A percentile compares a stretch with the other conserved stretches of the same genome.
These are phyloP conservation scores for Posidonia australis DNA, from an alignment of 106 monocot genomes.

Conservation along the genomic window DNA sequence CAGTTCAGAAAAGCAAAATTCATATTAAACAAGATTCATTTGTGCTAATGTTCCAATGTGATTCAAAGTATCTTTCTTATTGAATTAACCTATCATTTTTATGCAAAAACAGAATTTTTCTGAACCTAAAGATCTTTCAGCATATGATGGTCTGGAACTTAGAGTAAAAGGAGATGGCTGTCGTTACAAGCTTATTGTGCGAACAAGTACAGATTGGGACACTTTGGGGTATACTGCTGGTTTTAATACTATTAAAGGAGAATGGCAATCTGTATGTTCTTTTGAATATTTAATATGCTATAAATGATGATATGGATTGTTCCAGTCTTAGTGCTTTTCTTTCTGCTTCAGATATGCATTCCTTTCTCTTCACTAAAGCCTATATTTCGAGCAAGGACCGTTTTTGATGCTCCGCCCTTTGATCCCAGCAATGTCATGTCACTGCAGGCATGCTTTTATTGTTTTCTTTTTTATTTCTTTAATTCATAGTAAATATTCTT, in stretches of 20 bases:
- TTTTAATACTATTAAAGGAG: constrained; percentile 67
- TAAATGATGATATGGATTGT: not conserved
- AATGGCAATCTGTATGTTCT: constrained; percentile 74
- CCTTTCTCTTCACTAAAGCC: constrained; percentile 83
- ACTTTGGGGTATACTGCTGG: constrained; percentile 77
- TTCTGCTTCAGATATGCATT: constrained; percentile 52
- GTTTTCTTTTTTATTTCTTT: not conserved
- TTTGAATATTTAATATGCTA: not conserved
- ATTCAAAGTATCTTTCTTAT: not conserved
- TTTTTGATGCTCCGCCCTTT: constrained; percentile 67
- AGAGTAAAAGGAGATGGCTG: constrained; percentile 79
- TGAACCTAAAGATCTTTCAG: constrained; percentile 80
- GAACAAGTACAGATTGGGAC: constrained; percentile 86
- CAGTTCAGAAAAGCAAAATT: no score
- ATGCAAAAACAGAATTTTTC: constrained; percentile 62
- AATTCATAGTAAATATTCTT: not conserved
- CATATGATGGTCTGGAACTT: constrained; percentile 92
- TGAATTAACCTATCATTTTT: not conserved
- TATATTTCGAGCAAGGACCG: constrained; percentile 74
- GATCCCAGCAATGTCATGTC: constrained; percentile 65
- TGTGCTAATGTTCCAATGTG: no score
- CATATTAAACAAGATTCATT: no score
- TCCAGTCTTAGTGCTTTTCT: not conserved
- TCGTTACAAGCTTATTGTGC: constrained; percentile 79
- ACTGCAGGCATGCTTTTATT: constrained; percentile 41